Evolutionary conservation across 495 filamentous ascomycete genomes (phyloP).

Genomic region (Neurospora sp.): DNA sequence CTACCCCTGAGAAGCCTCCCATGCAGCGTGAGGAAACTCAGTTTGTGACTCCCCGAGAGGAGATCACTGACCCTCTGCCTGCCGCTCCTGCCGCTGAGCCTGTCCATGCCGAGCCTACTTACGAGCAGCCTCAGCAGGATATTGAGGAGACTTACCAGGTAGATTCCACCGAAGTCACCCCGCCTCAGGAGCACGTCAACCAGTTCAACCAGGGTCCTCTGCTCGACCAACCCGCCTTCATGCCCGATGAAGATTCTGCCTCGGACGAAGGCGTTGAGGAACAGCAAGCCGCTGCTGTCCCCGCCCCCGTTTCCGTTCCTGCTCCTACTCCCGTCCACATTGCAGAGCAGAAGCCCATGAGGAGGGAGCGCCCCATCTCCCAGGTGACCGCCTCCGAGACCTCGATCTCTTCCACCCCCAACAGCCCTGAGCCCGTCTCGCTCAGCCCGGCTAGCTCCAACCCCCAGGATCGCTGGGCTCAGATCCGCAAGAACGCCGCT

Average conservation of each 20-base stretch:
- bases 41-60: conserved; percentile 19
- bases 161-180: conserved; percentile 53
- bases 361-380: conserved; percentile 6
- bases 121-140: conserved; percentile 40
- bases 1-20: conserved; percentile 19
- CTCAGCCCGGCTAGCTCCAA: neutral
- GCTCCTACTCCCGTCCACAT: conserved; percentile 4
- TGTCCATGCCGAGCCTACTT: conserved; percentile 23
- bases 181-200: conserved; percentile 63
- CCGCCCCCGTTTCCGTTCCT: conserved; percentile 32
- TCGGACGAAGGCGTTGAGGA: conserved; percentile 39
- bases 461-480: conserved; percentile 73
- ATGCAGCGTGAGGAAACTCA: conserved; percentile 13
- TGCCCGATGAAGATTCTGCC: conserved; percentile 45
- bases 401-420: neutral
- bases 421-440: neutral
- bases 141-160: conserved; percentile 46
- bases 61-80: conserved; percentile 16
- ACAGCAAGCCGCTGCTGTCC: conserved; percentile 17
- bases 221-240: conserved; percentile 74
- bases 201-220: conserved; percentile 88
- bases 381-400: conserved; percentile 17
- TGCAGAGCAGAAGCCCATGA: neutral
- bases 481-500: conserved; percentile 89
- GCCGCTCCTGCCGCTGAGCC: conserved; percentile 1